These are phyloP conservation scores for Tetraselmis chui DNA, from an alignment of 139 green algal genomes.

Conservation along the genomic window DNA sequence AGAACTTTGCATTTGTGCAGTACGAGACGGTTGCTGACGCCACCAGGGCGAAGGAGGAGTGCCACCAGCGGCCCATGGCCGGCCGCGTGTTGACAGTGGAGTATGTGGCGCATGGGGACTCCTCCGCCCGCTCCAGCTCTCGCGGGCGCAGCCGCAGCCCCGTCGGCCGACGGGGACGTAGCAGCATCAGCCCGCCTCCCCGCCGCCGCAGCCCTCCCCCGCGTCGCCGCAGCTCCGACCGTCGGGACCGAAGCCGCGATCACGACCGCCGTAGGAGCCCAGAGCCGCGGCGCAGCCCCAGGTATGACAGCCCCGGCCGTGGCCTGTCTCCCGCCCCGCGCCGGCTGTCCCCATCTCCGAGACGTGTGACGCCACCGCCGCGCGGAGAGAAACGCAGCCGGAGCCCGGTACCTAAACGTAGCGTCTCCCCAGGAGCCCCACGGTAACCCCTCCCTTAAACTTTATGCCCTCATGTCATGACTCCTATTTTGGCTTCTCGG, in stretches of 20 bases:
- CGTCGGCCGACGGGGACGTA: not conserved
- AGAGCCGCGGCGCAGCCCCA: not conserved
- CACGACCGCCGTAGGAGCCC: not conserved
- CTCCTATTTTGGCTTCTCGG: not conserved
- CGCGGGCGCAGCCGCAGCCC: not conserved
- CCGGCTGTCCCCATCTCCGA: not conserved
- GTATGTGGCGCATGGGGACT: constrained; percentile 33
- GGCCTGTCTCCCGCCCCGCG: not conserved
- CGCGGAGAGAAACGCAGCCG: not conserved
- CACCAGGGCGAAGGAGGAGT: constrained; percentile 1
- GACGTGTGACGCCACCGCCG: not conserved
- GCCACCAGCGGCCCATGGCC: not conserved
- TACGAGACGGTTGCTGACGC: constrained; percentile 22
- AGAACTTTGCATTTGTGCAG: constrained; percentile 27
- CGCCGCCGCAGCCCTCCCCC: not conserved
- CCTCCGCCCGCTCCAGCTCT: not conserved
- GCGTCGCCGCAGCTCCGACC: not conserved
- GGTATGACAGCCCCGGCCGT: not conserved
- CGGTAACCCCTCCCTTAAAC: not conserved
- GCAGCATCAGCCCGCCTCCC: not conserved
- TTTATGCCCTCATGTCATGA: not conserved
- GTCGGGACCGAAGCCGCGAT: not conserved
- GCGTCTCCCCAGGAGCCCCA: not conserved
- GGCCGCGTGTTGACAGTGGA: constrained; percentile 47
- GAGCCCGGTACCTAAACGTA: not conserved